Percentiles rank a stretch among this genome's conserved stretches.
phyloP scores from a whole-genome alignment of 176 grass and related monocot species.

The Areca catechu region DNA sequence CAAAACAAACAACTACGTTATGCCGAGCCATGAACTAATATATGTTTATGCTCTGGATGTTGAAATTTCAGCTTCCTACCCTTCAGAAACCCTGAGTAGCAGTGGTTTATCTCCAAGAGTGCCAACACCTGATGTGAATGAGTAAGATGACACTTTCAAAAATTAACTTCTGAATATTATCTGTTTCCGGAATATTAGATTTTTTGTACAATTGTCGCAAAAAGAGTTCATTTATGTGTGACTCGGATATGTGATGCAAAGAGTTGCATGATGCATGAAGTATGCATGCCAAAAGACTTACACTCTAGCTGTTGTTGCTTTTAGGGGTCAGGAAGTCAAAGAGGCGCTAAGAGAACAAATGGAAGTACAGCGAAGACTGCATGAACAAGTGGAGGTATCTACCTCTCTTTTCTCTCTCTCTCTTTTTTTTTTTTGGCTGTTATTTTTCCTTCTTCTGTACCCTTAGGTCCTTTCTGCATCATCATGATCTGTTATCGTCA shows the following conservation, averaged over 20 bases:
- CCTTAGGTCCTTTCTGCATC: no score
- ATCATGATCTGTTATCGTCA: no score
- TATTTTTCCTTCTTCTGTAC: background rate
- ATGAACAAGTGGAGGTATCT: slow-evolving; percentile 44
- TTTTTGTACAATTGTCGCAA: no score
- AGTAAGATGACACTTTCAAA: slow-evolving; percentile 29
- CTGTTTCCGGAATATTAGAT: no score
- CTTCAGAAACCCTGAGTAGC: slow-evolving; percentile 66
- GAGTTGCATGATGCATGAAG: slow-evolving; percentile 3
- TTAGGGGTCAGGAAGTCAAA: slow-evolving; percentile 63
- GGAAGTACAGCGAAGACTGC: slow-evolving; percentile 43
- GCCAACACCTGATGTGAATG: slow-evolving; percentile 72
- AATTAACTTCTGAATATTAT: no score
- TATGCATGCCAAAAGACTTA: background rate
- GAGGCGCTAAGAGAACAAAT: slow-evolving; percentile 55
- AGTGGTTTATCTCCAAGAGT: slow-evolving; percentile 78
- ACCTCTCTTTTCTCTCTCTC: background rate
- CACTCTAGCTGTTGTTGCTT: slow-evolving; percentile 6
- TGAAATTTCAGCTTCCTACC: slow-evolving; percentile 64
- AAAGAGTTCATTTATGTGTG: no score
- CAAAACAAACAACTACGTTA: no score
- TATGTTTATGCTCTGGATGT: background rate
- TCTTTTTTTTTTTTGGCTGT: background rate
- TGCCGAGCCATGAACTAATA: background rate
- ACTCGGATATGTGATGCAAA: no score